These are phyloP conservation scores for Tuber indicum DNA, from an alignment of 495 filamentous ascomycete species.

Conservation along the genomic window DNA sequence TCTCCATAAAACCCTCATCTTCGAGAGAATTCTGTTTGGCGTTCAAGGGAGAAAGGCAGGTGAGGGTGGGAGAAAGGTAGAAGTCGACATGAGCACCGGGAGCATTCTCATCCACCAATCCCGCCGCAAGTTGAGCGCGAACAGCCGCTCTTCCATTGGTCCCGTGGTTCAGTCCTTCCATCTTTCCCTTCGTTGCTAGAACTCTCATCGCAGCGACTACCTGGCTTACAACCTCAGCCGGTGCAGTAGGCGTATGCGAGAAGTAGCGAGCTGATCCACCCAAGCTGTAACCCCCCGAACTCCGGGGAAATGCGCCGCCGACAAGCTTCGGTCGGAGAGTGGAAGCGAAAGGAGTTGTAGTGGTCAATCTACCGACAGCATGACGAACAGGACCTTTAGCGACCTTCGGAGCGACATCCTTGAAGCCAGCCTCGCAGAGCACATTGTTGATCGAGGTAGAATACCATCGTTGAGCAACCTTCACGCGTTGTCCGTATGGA, in stretches of 20 bases:
- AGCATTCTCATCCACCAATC: slow-evolving; percentile 42
- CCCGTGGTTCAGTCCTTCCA: slow-evolving; percentile 63
- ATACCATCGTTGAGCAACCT: slow-evolving; percentile 32
- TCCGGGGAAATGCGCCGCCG: slow-evolving; percentile 75
- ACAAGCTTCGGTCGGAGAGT: slow-evolving; percentile 88
- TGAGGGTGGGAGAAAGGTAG: slow-evolving; percentile 76
- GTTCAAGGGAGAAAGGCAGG: slow-evolving; percentile 62
- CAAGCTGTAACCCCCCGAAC: slow-evolving; percentile 76
- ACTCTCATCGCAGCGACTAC: slow-evolving; percentile 84
- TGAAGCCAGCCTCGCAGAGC: slow-evolving; percentile 14
- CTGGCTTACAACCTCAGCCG: slow-evolving; percentile 88
- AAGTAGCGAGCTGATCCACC: slow-evolving; percentile 72
- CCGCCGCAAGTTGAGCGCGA: slow-evolving; percentile 36
- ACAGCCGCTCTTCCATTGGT: slow-evolving; percentile 24
- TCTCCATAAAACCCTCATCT: slow-evolving; percentile 70
- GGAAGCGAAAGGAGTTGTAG: slow-evolving; percentile 79
- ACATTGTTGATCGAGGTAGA: slow-evolving; percentile 21
- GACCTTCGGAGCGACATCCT: slow-evolving; percentile 9
- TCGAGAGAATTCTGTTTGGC: slow-evolving; percentile 53
- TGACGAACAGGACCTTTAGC: slow-evolving; percentile 17
- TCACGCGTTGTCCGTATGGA: slow-evolving; percentile 21
- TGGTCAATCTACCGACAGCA: slow-evolving; percentile 59
- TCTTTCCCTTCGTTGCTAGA: slow-evolving; percentile 82
- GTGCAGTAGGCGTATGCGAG: slow-evolving; percentile 75
- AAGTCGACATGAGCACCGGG: slow-evolving; percentile 82